Evolutionary conservation across 2,329 filamentous ascomycete genomes (phyloP).

Genomic region (Penicillium sp.): DNA sequence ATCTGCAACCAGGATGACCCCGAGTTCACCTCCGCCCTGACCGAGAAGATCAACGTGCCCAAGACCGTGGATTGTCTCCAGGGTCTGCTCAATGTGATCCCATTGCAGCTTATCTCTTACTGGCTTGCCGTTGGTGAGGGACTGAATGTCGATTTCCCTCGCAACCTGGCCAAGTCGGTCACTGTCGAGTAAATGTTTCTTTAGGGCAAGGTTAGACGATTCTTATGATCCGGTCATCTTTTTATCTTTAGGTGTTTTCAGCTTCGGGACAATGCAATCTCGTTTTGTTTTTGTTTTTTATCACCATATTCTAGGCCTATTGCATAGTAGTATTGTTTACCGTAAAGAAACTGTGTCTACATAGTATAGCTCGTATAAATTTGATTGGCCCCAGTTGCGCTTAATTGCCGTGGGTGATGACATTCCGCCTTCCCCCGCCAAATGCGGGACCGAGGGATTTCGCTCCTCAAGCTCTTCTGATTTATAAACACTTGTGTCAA

Average conservation of each 20-base stretch:
- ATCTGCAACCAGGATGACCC: constrained; percentile 91
- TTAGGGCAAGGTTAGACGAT: constrained; percentile 22
- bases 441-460: constrained; percentile 21
- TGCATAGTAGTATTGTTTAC: background rate
- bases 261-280: constrained; percentile 23
- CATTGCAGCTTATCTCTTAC: constrained; percentile 96
- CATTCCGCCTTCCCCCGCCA: constrained; percentile 20
- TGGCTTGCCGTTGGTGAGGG: constrained; percentile 97
- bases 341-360: background rate
- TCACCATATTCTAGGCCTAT: background rate
- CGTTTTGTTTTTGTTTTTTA: constrained; percentile 7
- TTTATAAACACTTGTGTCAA: constrained; percentile 2
- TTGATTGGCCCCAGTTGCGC: background rate
- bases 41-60: constrained; percentile 96
- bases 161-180: constrained; percentile 98
- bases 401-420: constrained; percentile 15
- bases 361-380: background rate
- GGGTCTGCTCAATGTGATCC: constrained; percentile 96
- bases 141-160: constrained; percentile 96
- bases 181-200: constrained; percentile 78
- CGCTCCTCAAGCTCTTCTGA: constrained; percentile 4
- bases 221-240: constrained; percentile 24
- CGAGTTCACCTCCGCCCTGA: constrained; percentile 84
- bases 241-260: constrained; percentile 27
- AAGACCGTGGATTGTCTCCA: constrained; percentile 93